phyloP scores from a whole-genome alignment of 1,284 basidiomycete genomes.

The Phylloboletellus chloephorus region DNA sequence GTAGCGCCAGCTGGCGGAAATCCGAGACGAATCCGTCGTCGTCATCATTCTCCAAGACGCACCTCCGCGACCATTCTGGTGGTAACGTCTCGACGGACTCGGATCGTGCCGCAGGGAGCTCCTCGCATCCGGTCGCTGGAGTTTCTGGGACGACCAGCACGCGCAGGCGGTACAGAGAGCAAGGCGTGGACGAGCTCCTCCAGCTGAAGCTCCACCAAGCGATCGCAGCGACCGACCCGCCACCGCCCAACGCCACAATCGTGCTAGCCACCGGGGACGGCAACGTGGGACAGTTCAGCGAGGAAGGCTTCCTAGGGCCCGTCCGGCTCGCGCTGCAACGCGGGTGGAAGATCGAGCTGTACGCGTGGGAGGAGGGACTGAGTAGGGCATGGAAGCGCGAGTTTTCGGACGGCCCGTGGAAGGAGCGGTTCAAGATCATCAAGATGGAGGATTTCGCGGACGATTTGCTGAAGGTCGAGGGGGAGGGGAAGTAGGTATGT shows the following conservation, averaged over 20 bases:
- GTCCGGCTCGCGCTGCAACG: conserved; percentile 75
- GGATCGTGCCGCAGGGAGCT: conserved; percentile 13
- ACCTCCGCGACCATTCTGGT: conserved; percentile 27
- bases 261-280: conserved; percentile 88
- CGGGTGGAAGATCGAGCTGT: conserved; percentile 85
- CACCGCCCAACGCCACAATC: conserved; percentile 65
- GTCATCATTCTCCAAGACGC: conserved; percentile 13
- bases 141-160: conserved; percentile 10
- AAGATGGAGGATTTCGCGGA: conserved; percentile 58
- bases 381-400: conserved; percentile 67
- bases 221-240: conserved; percentile 60
- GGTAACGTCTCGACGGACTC: conserved; percentile 31
- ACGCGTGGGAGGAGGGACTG: conserved; percentile 77
- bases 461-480: conserved; percentile 43
- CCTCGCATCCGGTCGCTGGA: conserved; percentile 9
- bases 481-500: conserved; percentile 17
- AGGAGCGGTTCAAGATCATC: conserved; percentile 46
- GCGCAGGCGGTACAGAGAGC: conserved; percentile 62
- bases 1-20: conserved; percentile 21
- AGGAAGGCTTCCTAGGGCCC: conserved; percentile 81
- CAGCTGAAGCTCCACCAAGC: conserved; percentile 85
- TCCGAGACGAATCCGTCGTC: conserved; percentile 14
- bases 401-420: conserved; percentile 48
- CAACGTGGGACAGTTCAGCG: conserved; percentile 82
- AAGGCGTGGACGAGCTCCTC: conserved; percentile 83